Base-by-base conservation (phyloP, 805 yeast species). In the Candida insectalens region DNA sequence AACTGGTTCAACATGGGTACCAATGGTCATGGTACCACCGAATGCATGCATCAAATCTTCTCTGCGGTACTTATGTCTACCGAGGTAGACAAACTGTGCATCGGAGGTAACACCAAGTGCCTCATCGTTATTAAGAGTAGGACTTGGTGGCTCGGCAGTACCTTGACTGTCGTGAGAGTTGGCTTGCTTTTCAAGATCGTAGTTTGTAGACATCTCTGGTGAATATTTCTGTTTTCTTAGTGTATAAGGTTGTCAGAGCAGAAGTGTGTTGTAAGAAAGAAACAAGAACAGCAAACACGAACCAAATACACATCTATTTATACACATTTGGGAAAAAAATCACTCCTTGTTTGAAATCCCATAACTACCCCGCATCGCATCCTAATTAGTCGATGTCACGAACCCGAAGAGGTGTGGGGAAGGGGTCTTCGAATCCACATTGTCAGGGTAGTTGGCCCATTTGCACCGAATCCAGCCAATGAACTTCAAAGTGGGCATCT, bases 21-120 rank as follows among this genome's bases (percentile, higher is more conserved):
- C 89, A 17, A 92, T 84, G 44, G 77, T 76, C 51, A 82, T 60
- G 14, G 81, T 67, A 77, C 95, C 95, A 55, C 94, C 95, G 43
- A 81, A 81, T 2, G 89, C 89, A 18, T 57, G 57, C 34, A 63
- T 58, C 36, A 81, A 62, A 33, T 81, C 88, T 34, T 65, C 54
- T 45, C 67, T 71, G 36, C 73, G 63, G 40, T 79, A 84, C 53
- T 71, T 77, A 41, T 79, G 76, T 46, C 75, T 68, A 4, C 95
- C 95, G 43, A 84, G 71, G 41, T 64, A 73, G 36, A 84, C 65
- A 50, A 73, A 77, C 30, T 79, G 80, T 27, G 75, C 75, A 45
- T 76, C 79, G 3, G 52, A 60, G 5, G 73, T 65, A 12, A 55
- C 48, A 25, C 45, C 39, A 13, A 53, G 40, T 9, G 33, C 19